phyloP scores from a whole-genome alignment of 768 basidiomycete genomes.

The Pulveroboletus frians region DNA sequence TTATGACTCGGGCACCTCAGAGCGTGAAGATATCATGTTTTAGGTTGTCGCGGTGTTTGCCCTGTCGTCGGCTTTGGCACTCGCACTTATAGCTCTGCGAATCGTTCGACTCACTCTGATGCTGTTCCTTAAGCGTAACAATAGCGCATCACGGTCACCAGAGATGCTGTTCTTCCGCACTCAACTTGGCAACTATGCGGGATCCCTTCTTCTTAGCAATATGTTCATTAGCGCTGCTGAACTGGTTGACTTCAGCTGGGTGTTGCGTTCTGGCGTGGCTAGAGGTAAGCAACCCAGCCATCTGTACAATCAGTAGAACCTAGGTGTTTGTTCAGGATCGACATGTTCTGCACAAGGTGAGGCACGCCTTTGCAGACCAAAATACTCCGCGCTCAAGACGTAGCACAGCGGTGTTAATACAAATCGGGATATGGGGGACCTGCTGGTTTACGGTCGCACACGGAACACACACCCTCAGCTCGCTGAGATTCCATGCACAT shows the following conservation, averaged over 20 bases:
- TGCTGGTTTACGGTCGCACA: slow-evolving; percentile 64
- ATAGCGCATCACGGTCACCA: slow-evolving; percentile 27
- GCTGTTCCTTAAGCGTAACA: slow-evolving; percentile 26
- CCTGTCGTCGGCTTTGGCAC: slow-evolving; percentile 47
- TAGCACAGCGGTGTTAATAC: slow-evolving; percentile 47
- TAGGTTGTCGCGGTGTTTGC: slow-evolving; percentile 50
- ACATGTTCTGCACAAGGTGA: slow-evolving; percentile 60
- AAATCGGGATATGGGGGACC: slow-evolving; percentile 55
- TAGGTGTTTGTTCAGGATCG: slow-evolving; percentile 31
- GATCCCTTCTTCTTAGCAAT: slow-evolving; percentile 57
- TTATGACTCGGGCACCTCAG: not conserved
- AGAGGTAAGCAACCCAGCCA: slow-evolving; percentile 36
- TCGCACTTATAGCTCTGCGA: slow-evolving; percentile 46
- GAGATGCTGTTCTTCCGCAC: slow-evolving; percentile 66
- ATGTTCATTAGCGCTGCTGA: slow-evolving; percentile 49
- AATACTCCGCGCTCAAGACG: not conserved
- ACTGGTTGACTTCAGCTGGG: slow-evolving; percentile 50
- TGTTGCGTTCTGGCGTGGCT: slow-evolving; percentile 38
- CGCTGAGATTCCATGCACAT: slow-evolving; percentile 53
- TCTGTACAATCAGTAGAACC: not conserved
- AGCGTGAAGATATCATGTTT: not conserved
- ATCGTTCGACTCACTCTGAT: slow-evolving; percentile 43
- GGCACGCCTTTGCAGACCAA: not conserved
- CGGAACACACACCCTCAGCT: slow-evolving; percentile 63
- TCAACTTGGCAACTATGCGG: slow-evolving; percentile 65